Conservation (phyloP, 2,329 filamentous ascomycete species). For the Monosporascus sp. region DNA sequence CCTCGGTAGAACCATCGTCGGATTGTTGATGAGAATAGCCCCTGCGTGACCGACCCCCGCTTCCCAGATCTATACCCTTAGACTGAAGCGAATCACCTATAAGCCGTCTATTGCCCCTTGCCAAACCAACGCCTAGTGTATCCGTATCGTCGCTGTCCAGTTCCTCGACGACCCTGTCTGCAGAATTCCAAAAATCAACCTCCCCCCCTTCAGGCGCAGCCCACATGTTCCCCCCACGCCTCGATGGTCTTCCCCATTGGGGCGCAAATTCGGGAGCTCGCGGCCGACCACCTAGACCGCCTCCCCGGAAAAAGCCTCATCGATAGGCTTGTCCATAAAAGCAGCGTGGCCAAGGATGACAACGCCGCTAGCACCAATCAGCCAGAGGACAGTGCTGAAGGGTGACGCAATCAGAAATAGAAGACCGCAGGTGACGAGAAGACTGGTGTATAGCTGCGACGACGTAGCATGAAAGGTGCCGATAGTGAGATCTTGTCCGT, state of each 20-base stretch:
- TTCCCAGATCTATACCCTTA: slow-evolving; percentile 53
- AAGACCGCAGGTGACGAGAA: slow-evolving; percentile 78
- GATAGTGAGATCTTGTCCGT: slow-evolving; percentile 82
- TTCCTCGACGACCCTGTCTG: slow-evolving; percentile 59
- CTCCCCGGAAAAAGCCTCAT: slow-evolving; percentile 99
- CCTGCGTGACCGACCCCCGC: slow-evolving; percentile 34
- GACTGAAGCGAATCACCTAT: slow-evolving; percentile 56
- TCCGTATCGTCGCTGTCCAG: slow-evolving; percentile 56
- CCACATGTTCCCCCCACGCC: slow-evolving; percentile 67
- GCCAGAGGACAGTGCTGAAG: slow-evolving; percentile 82
- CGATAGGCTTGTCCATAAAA: slow-evolving; percentile 97
- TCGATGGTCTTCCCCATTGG: slow-evolving; percentile 99
- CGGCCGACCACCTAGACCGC: slow-evolving; percentile 99
- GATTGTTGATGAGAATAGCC: slow-evolving; percentile 30
- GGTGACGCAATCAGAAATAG: slow-evolving; percentile 81
- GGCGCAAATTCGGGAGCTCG: slow-evolving; percentile 93
- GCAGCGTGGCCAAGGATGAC: slow-evolving; percentile 91
- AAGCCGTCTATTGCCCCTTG: slow-evolving; percentile 44
- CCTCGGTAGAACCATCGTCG: slow-evolving; percentile 44
- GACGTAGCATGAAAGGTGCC: slow-evolving; percentile 78
- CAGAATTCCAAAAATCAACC: slow-evolving; percentile 33
- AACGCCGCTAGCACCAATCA: slow-evolving; percentile 91
- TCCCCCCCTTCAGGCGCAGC: slow-evolving; percentile 46
- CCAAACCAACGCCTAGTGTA: slow-evolving; percentile 49
- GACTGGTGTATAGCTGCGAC: slow-evolving; percentile 88